A percentile compares a stretch with the other conserved stretches of the same genome.
Evolutionary conservation across 2,329 filamentous ascomycete species (phyloP).

Genomic region (Diatrype stigma): DNA sequence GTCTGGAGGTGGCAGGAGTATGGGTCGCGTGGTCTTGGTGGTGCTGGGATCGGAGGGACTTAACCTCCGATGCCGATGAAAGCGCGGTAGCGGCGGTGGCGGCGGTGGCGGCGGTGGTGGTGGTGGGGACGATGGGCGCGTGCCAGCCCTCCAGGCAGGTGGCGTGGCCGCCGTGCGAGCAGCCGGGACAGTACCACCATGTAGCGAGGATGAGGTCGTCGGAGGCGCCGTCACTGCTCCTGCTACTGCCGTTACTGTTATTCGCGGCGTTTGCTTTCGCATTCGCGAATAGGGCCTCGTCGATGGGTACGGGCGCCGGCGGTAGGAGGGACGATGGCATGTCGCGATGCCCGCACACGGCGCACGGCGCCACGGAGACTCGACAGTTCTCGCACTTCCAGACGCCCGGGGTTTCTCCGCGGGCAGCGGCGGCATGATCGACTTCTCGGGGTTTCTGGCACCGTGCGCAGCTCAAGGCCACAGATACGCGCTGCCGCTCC

Average conservation of each 20-base stretch:
- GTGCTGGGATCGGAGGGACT: too few relatives aligned
- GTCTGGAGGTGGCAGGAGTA: slow-evolving; percentile 3
- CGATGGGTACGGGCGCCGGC: slow-evolving; percentile 11
- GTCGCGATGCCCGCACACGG: slow-evolving; percentile 54
- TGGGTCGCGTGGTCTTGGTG: background rate
- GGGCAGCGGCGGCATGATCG: slow-evolving; percentile 39
- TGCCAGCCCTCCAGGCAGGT: slow-evolving; percentile 60
- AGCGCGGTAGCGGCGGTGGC: slow-evolving; percentile 7
- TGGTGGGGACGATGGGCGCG: slow-evolving; percentile 25
- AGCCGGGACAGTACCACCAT: slow-evolving; percentile 63
- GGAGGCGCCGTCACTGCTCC: background rate
- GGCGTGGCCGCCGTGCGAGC: slow-evolving; percentile 59
- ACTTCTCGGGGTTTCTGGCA: slow-evolving; percentile 56
- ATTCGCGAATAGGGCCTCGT: slow-evolving; percentile 15
- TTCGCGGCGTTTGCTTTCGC: slow-evolving; percentile 7
- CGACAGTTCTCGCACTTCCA: slow-evolving; percentile 57
- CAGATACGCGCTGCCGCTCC: slow-evolving; percentile 42
- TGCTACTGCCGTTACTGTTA: background rate
- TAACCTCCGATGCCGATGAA: too few relatives aligned
- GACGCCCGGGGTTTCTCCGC: slow-evolving; percentile 38
- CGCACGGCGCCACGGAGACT: slow-evolving; percentile 50
- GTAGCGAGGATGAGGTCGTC: slow-evolving; percentile 33
- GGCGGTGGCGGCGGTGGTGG: background rate
- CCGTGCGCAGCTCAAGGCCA: slow-evolving; percentile 49
- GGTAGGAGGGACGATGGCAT: slow-evolving; percentile 34